These are phyloP conservation scores for Suhomyces tanzawaensis DNA, from an alignment of 805 yeast species.

Conservation along the genomic window DNA sequence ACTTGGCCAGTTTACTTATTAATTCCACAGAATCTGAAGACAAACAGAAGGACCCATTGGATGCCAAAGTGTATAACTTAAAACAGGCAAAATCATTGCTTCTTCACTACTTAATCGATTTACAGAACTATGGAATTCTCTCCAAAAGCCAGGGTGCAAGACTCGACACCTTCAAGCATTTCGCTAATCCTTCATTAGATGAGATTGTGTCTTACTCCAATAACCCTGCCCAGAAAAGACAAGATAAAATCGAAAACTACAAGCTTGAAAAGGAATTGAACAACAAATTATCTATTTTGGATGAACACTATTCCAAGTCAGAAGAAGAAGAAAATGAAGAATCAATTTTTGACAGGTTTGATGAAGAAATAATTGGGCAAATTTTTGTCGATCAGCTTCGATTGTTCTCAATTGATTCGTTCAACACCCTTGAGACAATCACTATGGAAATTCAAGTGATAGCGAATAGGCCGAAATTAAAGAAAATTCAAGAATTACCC, in stretches of 20 bases:
- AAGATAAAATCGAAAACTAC: slow-evolving; percentile 69
- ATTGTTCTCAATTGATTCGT: slow-evolving; percentile 50
- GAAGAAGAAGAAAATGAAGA: slow-evolving; percentile 16
- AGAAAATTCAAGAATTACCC: slow-evolving; percentile 10
- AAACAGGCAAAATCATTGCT: slow-evolving; percentile 37
- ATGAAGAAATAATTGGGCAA: slow-evolving; percentile 63
- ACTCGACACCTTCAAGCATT: slow-evolving; percentile 39
- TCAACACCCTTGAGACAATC: slow-evolving; percentile 55
- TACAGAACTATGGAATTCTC: slow-evolving; percentile 30
- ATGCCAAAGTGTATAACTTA: slow-evolving; percentile 27
- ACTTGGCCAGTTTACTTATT: slow-evolving; percentile 41
- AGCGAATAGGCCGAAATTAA: slow-evolving; percentile 34
- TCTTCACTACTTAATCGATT: slow-evolving; percentile 27
- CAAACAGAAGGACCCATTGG: slow-evolving; percentile 8
- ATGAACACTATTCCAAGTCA: slow-evolving; percentile 17
- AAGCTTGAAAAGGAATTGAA: slow-evolving; percentile 57
- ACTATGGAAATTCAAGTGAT: slow-evolving; percentile 68
- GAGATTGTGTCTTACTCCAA: slow-evolving; percentile 23
- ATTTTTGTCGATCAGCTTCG: slow-evolving; percentile 56
- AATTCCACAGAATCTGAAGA: slow-evolving; percentile 9
- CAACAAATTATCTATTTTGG: slow-evolving; percentile 40
- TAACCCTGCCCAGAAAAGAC: slow-evolving; percentile 52
- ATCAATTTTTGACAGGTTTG: slow-evolving; percentile 34
- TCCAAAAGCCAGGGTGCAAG: slow-evolving; percentile 33
- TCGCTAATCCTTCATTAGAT: slow-evolving; percentile 40